These are phyloP conservation scores for Sporothrix phasma DNA, from an alignment of 2,329 filamentous ascomycete species.

Conservation along the genomic window DNA sequence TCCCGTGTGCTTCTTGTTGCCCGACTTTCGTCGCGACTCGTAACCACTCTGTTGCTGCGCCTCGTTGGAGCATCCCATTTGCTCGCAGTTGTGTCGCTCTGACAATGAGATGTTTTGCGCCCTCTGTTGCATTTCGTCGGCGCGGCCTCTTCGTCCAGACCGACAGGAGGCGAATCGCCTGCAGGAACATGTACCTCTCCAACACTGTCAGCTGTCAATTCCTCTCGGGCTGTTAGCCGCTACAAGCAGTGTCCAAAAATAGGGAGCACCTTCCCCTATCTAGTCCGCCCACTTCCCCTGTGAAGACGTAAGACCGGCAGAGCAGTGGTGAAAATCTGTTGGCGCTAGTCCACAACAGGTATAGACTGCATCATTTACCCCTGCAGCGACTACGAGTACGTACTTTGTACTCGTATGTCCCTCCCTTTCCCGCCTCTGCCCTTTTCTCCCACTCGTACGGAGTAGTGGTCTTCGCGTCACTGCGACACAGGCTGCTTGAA, in stretches of 20 bases:
- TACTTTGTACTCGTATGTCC: background rate
- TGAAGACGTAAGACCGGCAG: background rate
- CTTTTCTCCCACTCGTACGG: too few relatives aligned
- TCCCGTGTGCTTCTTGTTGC: background rate
- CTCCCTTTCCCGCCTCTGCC: background rate
- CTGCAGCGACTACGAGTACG: background rate
- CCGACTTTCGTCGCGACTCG: background rate
- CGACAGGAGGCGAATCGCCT: background rate
- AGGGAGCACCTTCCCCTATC: conserved; percentile 5
- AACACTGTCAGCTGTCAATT: background rate
- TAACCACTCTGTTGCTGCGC: background rate
- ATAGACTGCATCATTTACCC: background rate
- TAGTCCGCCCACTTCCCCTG: background rate
- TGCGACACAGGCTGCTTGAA: background rate
- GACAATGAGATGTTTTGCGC: background rate
- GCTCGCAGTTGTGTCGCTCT: background rate
- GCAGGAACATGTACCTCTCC: background rate
- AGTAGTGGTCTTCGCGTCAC: too few relatives aligned
- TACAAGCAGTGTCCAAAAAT: conserved; percentile 5
- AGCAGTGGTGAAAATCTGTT: background rate
- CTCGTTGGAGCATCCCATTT: background rate
- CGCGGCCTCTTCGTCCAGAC: background rate
- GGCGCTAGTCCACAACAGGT: background rate
- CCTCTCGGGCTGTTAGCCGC: background rate
- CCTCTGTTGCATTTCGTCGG: background rate